Percentiles rank a stretch among this genome's conserved stretches.
Conservation (phyloP, 202 grass and related monocot genomes). For the Schoenoplectus triqueter region DNA sequence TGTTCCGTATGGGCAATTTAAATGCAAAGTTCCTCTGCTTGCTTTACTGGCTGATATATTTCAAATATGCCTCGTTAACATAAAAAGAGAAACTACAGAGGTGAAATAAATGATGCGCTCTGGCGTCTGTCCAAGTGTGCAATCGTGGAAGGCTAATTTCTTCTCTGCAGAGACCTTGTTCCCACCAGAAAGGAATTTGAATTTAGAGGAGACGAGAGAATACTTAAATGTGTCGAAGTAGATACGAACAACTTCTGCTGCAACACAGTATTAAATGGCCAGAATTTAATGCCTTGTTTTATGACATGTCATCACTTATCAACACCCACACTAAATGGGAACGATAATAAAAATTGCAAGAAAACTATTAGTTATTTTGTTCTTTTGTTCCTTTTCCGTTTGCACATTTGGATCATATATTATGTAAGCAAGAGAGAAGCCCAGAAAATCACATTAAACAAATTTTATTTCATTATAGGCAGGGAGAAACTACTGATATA, state of each 20-base stretch:
- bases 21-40: not conserved
- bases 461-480: slow-evolving; percentile 40
- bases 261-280: not conserved
- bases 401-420: not conserved
- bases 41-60: slow-evolving; percentile 7
- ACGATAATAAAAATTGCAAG: not conserved
- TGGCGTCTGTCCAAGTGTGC: not conserved
- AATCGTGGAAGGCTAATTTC: not conserved
- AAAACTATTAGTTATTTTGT: not conserved
- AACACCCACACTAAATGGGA: not conserved
- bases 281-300: slow-evolving; percentile 17
- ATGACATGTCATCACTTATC: not conserved
- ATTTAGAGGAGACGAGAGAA: not conserved
- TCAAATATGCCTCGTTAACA: slow-evolving; percentile 19
- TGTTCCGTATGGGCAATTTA: slow-evolving; percentile 16
- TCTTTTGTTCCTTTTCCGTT: not conserved
- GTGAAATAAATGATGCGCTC: slow-evolving; percentile 34
- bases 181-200: slow-evolving; percentile 10
- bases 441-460: not conserved
- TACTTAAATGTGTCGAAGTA: not conserved
- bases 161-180: not conserved
- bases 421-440: not conserved
- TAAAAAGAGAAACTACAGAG: not conserved
- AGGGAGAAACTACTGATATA: slow-evolving; percentile 80
- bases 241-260: not conserved